phyloP scores from a whole-genome alignment of 208 protist species.

The Phytomonas sp. region DNA sequence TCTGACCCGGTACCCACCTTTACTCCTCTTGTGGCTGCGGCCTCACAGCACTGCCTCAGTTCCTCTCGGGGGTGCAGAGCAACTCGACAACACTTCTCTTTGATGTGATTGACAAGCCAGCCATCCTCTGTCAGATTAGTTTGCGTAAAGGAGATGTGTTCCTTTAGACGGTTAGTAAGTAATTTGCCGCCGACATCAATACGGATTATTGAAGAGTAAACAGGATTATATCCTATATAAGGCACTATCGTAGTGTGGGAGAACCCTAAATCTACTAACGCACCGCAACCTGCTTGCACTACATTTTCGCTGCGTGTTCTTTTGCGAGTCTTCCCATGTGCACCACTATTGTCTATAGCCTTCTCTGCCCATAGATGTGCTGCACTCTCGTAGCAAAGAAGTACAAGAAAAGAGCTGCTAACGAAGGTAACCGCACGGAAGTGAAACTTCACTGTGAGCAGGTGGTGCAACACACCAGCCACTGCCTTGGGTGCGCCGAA shows the following conservation, averaged over 20 bases:
- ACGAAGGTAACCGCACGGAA: slow-evolving; percentile 69
- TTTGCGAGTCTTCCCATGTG: background rate
- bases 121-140: slow-evolving; percentile 73
- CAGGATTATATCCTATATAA: slow-evolving; percentile 59
- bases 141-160: slow-evolving; percentile 68
- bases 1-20: background rate
- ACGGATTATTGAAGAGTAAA: slow-evolving; percentile 50
- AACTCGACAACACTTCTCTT: slow-evolving; percentile 55
- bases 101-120: slow-evolving; percentile 81
- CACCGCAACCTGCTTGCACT: slow-evolving; percentile 16
- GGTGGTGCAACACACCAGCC: slow-evolving; percentile 31
- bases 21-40: slow-evolving; percentile 11
- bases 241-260: slow-evolving; percentile 64
- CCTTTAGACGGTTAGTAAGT: slow-evolving; percentile 71
- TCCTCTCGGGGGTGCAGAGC: slow-evolving; percentile 12
- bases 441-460: slow-evolving; percentile 48
- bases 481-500: slow-evolving; percentile 53
- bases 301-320: background rate
- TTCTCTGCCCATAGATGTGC: background rate
- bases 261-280: slow-evolving; percentile 75
- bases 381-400: slow-evolving; percentile 25
- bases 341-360: background rate
- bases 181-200: slow-evolving; percentile 73
- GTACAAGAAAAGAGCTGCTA: slow-evolving; percentile 42
- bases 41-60: slow-evolving; percentile 8